Conservation (phyloP, 2,329 filamentous ascomycete genomes). For the Polychaeton citri region DNA sequence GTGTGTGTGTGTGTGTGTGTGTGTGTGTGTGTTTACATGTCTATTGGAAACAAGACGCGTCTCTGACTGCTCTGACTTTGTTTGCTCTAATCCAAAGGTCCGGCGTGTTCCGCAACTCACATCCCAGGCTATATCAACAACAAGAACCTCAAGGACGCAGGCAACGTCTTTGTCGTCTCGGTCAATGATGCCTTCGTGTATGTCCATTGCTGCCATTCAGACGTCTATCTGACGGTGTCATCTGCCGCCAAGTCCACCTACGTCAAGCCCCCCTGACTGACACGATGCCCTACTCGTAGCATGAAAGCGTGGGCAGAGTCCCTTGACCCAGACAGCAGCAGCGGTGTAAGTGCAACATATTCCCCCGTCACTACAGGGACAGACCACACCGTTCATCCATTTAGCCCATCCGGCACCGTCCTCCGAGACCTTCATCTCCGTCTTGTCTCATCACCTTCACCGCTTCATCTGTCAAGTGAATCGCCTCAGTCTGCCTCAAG, state of each 20-base stretch:
- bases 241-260: neutral
- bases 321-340: conserved; percentile 61
- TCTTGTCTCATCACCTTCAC: too few species aligned
- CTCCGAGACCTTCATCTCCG: too few species aligned
- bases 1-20: neutral
- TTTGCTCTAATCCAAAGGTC: conserved; percentile 23
- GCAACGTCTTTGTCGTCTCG: conserved; percentile 75
- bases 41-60: neutral
- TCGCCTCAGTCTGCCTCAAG: too few species aligned
- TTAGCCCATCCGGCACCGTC: too few species aligned
- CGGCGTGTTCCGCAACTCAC: conserved; percentile 55
- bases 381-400: neutral
- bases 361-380: neutral
- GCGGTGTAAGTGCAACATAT: conserved; percentile 50
- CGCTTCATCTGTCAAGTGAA: too few species aligned
- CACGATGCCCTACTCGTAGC: conserved; percentile 30
- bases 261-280: neutral
- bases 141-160: conserved; percentile 62
- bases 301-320: conserved; percentile 80
- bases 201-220: too few species aligned
- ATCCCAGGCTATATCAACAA: conserved; percentile 79
- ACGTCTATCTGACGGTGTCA: conserved; percentile 1
- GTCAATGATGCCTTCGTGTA: conserved; percentile 95
- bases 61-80: neutral
- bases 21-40: neutral